Conservation (phyloP, 2,329 filamentous ascomycete genomes). For the Aureobasidium melanogenum region DNA sequence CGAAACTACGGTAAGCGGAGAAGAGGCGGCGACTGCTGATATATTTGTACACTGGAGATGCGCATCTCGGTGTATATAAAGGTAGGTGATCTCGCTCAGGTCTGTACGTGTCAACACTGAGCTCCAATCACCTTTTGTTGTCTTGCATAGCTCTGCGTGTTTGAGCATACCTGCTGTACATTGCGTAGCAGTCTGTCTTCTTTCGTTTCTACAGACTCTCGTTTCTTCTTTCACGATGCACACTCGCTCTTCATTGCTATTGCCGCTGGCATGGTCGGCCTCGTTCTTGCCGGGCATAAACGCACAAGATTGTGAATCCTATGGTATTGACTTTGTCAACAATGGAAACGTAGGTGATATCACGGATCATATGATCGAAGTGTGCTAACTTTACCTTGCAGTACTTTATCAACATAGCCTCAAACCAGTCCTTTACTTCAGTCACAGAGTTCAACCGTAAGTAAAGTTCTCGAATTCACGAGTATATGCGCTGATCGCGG, state of each 20-base stretch:
- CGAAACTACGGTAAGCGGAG: background rate
- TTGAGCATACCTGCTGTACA: background rate
- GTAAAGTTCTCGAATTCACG: background rate
- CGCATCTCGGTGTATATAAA: background rate
- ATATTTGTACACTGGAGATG: background rate
- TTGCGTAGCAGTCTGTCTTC: background rate
- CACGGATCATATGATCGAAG: background rate
- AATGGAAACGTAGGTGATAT: constrained; percentile 6
- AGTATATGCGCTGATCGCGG: background rate
- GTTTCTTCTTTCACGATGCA: background rate
- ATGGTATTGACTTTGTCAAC: constrained; percentile 18
- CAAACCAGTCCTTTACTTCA: constrained; percentile 14
- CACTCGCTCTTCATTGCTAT: constrained; percentile 2
- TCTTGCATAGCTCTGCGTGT: background rate
- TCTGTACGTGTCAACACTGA: background rate
- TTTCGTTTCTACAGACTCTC: constrained; percentile 1
- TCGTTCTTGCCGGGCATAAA: background rate
- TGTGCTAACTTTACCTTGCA: background rate
- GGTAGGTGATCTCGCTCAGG: background rate
- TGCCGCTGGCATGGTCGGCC: constrained; percentile 6
- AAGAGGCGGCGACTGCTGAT: background rate
- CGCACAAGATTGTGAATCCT: constrained; percentile 13
- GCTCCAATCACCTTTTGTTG: background rate
- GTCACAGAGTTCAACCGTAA: constrained; percentile 18
- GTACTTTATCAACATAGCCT: constrained; percentile 19